These are phyloP conservation scores for Cardamine chenopodiifolia DNA, from an alignment of 345 rosid genomes.

Conservation along the genomic window DNA sequence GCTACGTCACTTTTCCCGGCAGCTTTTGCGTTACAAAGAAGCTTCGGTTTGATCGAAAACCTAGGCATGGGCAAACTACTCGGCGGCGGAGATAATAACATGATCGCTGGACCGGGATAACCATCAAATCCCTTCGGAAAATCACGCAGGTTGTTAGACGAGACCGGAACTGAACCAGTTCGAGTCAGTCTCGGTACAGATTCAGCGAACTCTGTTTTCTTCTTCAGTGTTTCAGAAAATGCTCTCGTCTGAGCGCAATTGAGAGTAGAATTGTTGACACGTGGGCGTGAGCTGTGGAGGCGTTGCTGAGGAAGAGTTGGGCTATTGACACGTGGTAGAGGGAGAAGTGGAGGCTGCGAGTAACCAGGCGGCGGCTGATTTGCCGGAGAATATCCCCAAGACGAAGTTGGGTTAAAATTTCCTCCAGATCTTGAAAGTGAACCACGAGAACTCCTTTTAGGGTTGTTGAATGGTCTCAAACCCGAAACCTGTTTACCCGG, in stretches of 20 bases:
- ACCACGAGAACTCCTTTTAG: slow-evolving; percentile 43
- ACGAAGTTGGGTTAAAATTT: slow-evolving; percentile 40
- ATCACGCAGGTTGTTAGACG: slow-evolving; percentile 46
- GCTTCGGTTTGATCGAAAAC: slow-evolving; percentile 61
- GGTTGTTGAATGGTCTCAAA: slow-evolving; percentile 50
- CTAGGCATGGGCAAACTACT: slow-evolving; percentile 79
- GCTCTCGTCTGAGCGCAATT: slow-evolving; percentile 1
- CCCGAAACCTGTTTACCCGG: slow-evolving; percentile 46
- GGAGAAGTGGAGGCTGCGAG: slow-evolving; percentile 71
- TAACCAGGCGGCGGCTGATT: slow-evolving; percentile 42
- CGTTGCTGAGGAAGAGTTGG: slow-evolving; percentile 49
- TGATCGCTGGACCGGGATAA: slow-evolving; percentile 48
- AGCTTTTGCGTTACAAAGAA: slow-evolving; percentile 60
- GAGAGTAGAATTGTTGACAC: slow-evolving; percentile 36
- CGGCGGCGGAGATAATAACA: slow-evolving; percentile 63
- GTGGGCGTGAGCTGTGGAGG: slow-evolving; percentile 38
- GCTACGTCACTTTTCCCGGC: slow-evolving; percentile 59
- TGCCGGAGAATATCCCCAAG: slow-evolving; percentile 25
- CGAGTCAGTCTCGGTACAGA: slow-evolving; percentile 28
- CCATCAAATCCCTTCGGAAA: slow-evolving; percentile 51
- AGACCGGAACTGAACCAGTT: slow-evolving; percentile 40
- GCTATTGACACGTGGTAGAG: slow-evolving; percentile 54
- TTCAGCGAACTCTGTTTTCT: slow-evolving; percentile 6
- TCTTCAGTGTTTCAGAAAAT: slow-evolving; percentile 10
- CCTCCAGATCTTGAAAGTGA: slow-evolving; percentile 47